Conservation (phyloP, 768 basidiomycete genomes). For the Hydnum rufescens region DNA sequence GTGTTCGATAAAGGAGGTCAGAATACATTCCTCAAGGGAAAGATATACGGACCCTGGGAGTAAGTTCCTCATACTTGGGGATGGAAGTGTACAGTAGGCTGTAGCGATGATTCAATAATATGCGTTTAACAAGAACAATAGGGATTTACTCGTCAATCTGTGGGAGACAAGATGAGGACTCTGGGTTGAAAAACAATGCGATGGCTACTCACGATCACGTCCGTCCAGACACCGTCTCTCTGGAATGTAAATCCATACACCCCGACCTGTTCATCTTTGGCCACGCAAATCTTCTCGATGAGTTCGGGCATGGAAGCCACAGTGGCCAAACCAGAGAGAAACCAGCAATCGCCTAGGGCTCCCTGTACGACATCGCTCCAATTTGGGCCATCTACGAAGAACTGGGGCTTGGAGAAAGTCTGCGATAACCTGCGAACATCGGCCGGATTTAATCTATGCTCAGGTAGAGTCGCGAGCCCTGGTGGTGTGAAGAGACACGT, state of each 20-base stretch:
- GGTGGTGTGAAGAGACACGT: constrained; percentile 15
- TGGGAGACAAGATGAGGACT: not conserved
- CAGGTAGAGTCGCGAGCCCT: not conserved
- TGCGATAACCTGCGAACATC: constrained; percentile 27
- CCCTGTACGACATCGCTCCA: constrained; percentile 32
- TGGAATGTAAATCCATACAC: constrained; percentile 42
- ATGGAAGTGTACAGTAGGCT: constrained; percentile 31
- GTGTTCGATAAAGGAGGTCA: not conserved
- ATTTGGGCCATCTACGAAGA: constrained; percentile 27
- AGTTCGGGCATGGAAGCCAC: constrained; percentile 26
- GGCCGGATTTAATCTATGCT: not conserved
- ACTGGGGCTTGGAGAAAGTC: constrained; percentile 31
- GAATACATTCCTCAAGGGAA: not conserved
- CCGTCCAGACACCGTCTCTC: constrained; percentile 31
- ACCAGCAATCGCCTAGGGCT: constrained; percentile 32
- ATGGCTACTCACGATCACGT: constrained; percentile 19
- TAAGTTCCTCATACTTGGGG: constrained; percentile 34
- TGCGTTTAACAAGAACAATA: not conserved
- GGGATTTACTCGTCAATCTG: constrained; percentile 27
- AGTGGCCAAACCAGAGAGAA: constrained; percentile 31
- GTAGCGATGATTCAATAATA: not conserved
- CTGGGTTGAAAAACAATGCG: not conserved
- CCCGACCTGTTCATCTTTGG: constrained; percentile 30
- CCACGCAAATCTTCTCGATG: constrained; percentile 34
- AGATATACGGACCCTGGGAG: constrained; percentile 5